Conservation (phyloP, 371 early-diverging fungal species). For the Sporodiniella umbellata region DNA sequence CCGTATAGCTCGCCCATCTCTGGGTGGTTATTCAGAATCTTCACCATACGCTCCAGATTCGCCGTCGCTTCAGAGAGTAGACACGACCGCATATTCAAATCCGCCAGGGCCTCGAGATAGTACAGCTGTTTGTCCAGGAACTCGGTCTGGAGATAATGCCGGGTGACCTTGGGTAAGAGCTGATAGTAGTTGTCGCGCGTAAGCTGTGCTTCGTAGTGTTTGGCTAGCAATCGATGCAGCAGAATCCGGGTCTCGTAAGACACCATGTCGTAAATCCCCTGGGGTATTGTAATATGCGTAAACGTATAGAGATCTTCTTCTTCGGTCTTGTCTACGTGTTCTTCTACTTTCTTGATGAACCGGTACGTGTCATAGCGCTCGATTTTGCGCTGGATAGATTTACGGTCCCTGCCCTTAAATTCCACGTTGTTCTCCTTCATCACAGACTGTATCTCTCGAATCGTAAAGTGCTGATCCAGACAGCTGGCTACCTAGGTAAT, state of each 20-base stretch:
- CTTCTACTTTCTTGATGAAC: constrained; percentile 37
- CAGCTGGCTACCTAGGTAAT: constrained; percentile 45
- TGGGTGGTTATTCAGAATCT: constrained; percentile 45
- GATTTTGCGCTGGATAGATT: constrained; percentile 27
- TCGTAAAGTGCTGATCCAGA: constrained; percentile 49
- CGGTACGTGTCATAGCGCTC: constrained; percentile 46
- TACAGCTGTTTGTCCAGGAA: constrained; percentile 47
- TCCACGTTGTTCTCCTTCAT: constrained; percentile 30
- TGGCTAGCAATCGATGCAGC: constrained; percentile 47
- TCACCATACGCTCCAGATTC: constrained; percentile 44
- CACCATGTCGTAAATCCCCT: constrained; percentile 55
- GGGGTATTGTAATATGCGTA: constrained; percentile 48
- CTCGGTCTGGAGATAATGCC: constrained; percentile 58
- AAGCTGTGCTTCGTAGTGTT: constrained; percentile 49
- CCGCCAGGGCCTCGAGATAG: constrained; percentile 51
- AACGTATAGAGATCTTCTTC: constrained; percentile 41
- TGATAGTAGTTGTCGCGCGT: constrained; percentile 44
- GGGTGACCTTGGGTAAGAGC: constrained; percentile 46
- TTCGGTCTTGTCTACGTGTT: constrained; percentile 17
- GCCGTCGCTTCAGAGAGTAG: constrained; percentile 49
- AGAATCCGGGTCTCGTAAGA: constrained; percentile 55
- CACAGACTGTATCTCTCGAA: constrained; percentile 49
- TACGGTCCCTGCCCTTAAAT: constrained; percentile 20
- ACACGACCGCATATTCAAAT: constrained; percentile 50
- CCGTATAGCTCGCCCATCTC: constrained; percentile 38